Base-by-base conservation (phyloP, 768 basidiomycete species). In the Tylopilus sp. region DNA sequence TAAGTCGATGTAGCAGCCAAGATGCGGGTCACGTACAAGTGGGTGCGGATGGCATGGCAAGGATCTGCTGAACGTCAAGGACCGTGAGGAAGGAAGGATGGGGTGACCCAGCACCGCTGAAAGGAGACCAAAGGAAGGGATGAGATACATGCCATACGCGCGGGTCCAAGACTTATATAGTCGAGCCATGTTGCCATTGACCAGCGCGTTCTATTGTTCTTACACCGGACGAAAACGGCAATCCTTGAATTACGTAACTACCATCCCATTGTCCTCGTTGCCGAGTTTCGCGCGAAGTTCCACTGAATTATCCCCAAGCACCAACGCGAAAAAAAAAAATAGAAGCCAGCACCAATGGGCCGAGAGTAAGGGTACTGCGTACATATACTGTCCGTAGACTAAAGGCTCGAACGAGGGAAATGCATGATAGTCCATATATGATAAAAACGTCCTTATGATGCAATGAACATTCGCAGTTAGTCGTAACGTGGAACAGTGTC, bases 11-110 rank as follows among this genome's bases (percentile, higher is more conserved):
- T 45, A 19, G 22, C 3, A 5, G 24, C 1, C 9, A 16, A 28
- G 16, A 48, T 34, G 17, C 17, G 16, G 26, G 9, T 45, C 17
- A 74, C 81, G 61, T 56, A 80, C 81, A 81, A 56, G 74, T 77
- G 62, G 76, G 78, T 34, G 58, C 22, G 22, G 70, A 56, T 36
- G 62, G 58, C 69, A 71, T 71, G 48, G 46, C 37, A 2, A 37
- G 19, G 19, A 37, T 12, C 48, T 57, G 28, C 16, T 28, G 24
- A 41, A 34, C 26, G 38, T 49, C 46, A 59, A 58, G 26, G 58
- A 63, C 29, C 34, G 65, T 60, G 36, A 53, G 41, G 29, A 58
- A 48, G 37, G 50, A 60, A 58, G 2, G 43, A 59, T 3, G 34
- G 33, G 69, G 69, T 71, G 69, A 46, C 46, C 69, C 69, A 68